A percentile compares a stretch with the other conserved stretches of the same genome.
Evolutionary conservation across 768 basidiomycete genomes (phyloP).

Genomic region (Trametes maxima): DNA sequence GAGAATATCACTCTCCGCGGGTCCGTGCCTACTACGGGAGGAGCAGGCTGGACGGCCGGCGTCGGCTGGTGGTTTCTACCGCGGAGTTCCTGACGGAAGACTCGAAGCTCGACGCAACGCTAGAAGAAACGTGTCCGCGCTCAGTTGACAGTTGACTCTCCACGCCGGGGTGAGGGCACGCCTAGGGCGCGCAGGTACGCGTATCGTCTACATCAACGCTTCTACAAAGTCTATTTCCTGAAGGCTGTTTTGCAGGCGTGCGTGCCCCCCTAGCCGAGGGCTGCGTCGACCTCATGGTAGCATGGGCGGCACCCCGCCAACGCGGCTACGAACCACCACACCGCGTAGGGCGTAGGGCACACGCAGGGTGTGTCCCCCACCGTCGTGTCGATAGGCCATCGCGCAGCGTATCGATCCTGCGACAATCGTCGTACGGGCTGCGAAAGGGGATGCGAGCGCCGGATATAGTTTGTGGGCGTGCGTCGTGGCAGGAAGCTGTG

Average conservation of each 20-base stretch:
- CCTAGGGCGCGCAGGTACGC: neutral
- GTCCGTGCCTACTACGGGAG: no score
- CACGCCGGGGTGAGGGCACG: neutral
- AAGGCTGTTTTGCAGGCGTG: slow-evolving; percentile 9
- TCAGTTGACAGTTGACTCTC: no score
- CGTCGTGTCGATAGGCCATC: neutral
- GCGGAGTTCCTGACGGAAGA: slow-evolving; percentile 2
- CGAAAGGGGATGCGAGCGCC: neutral
- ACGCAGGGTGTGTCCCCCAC: neutral
- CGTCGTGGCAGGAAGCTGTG: slow-evolving; percentile 1
- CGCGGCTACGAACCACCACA: slow-evolving; percentile 9
- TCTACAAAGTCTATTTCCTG: slow-evolving; percentile 9
- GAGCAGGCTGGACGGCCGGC: slow-evolving; percentile 28
- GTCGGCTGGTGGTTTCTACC: slow-evolving; percentile 33
- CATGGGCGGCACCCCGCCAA: neutral
- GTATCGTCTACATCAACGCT: neutral
- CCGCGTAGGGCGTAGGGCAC: slow-evolving; percentile 5
- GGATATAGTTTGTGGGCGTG: slow-evolving; percentile 9
- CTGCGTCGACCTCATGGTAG: no score
- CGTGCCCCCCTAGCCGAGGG: neutral
- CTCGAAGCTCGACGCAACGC: neutral
- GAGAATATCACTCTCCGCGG: slow-evolving; percentile 26
- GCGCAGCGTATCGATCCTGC: slow-evolving; percentile 6
- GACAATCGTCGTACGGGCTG: neutral
- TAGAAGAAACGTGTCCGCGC: neutral